Base-by-base conservation (phyloP, 2,329 filamentous ascomycete genomes). In the Hypoxylon sp. region DNA sequence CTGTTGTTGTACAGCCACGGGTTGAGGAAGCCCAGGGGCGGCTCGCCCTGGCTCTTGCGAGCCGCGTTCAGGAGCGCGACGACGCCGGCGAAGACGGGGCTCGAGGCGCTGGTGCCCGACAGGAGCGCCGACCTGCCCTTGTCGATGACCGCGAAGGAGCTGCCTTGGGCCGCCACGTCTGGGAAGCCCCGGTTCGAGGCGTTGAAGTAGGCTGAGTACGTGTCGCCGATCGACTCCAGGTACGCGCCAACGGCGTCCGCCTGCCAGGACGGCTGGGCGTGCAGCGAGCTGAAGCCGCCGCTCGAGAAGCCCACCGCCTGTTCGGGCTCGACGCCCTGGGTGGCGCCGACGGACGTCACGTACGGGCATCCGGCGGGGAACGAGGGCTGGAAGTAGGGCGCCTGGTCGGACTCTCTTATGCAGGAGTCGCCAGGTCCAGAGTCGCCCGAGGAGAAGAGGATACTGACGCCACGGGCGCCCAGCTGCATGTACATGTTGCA, bases 401-500 rank as follows among this genome's bases (percentile, higher is more conserved):
- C 64, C 45, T 66, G 56, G 58, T 75, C 86, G 18, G 74, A 72
- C 65, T 88, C 83, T 9, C 87, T 84, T 18, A 80, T 81, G 50
- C 81, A 83, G 64, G 85, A 83, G 57, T 88, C 78, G n/a, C 89
- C 80, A 0, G 85, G 83, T 4, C 88, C 84, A 72, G 69, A 90
- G 79, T 55, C 88, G 78, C 76, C 76, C 7, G 81, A 83, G 9
- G 82, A 80, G 71, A 87, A 84, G 45, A 89, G 74, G 23, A 89
- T 77, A 2, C 83, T 82, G 4, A 87, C 80, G 13, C 87, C 87
- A 38, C 86, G 84, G 1, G 84, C 81, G 15, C 85, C 86, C 26
- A 89, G 83, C 62, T 87, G 81, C 46, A 83, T 84, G 65, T 88
- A 87, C 60, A 85, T 77, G 58, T 83, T 80, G 75, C 87, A 89